Percentiles rank a stretch among this genome's conserved stretches.
These are phyloP conservation scores for Anacardium occidentale DNA, from an alignment of 345 rosid genomes.

Conservation along the genomic window DNA sequence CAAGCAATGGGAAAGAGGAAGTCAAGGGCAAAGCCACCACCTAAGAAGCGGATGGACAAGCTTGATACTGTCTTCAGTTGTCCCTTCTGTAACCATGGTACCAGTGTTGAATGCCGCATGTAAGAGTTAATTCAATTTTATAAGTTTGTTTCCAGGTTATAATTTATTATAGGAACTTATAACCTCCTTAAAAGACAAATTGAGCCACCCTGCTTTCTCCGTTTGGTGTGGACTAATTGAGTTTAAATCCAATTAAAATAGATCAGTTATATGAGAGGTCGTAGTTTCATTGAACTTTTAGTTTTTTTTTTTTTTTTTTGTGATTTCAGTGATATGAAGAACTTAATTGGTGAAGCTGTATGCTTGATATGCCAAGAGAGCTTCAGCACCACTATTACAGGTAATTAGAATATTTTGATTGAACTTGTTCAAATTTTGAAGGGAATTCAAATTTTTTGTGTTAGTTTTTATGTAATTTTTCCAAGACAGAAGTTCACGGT, in stretches of 20 bases:
- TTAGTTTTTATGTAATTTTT: background rate
- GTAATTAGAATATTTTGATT: constrained; percentile 28
- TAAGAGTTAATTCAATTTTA: constrained; percentile 28
- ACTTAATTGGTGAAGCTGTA: constrained; percentile 68
- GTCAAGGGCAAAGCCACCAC: constrained; percentile 92
- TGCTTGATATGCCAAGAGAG: constrained; percentile 88
- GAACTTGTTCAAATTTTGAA: background rate
- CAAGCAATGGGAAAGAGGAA: constrained; percentile 89
- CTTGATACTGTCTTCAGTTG: constrained; percentile 94
- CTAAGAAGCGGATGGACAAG: constrained; percentile 89
- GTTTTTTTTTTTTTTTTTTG: background rate
- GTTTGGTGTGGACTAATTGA: background rate
- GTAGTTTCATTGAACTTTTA: constrained; percentile 1
- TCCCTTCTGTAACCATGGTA: constrained; percentile 94
- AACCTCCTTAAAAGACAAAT: background rate
- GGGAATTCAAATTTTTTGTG: background rate
- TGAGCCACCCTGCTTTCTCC: background rate
- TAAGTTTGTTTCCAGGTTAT: background rate
- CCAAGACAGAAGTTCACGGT: background rate
- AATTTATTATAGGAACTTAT: no score
- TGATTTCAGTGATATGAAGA: constrained; percentile 83
- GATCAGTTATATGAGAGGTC: no score
- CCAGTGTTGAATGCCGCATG: constrained; percentile 84
- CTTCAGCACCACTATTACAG: constrained; percentile 83
- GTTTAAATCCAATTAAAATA: background rate